Evolutionary conservation across 495 filamentous ascomycete genomes (phyloP).

Genomic region (Filosporella fistucella): DNA sequence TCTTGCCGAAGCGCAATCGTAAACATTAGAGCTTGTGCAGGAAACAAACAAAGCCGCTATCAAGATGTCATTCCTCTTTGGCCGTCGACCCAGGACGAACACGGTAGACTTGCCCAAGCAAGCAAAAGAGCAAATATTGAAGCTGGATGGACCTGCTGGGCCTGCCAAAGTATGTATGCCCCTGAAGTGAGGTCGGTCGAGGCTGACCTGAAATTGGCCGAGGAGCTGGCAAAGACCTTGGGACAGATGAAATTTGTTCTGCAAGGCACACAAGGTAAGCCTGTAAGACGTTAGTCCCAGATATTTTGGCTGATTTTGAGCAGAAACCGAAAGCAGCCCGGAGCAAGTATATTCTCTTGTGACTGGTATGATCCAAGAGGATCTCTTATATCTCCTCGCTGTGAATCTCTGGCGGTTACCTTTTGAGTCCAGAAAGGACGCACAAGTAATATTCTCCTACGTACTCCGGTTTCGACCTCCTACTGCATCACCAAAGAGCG

Average conservation of each 20-base stretch:
- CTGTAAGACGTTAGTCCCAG: conserved; percentile 7
- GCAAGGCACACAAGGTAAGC: conserved; percentile 57
- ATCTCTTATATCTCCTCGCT: conserved; percentile 79
- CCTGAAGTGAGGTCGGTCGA: neutral
- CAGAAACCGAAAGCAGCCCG: conserved; percentile 80
- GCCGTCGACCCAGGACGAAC: conserved; percentile 56
- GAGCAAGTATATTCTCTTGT: conserved; percentile 82
- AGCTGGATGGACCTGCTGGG: conserved; percentile 46
- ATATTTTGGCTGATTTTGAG: conserved; percentile 5
- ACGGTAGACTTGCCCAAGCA: conserved; percentile 45
- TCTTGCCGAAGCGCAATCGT: conserved; percentile 2
- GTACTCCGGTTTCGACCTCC: conserved; percentile 76
- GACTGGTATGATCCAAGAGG: conserved; percentile 75
- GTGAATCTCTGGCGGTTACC: conserved; percentile 74
- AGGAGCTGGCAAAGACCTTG: conserved; percentile 73
- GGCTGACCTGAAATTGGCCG: conserved; percentile 39
- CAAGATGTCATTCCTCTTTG: conserved; percentile 76
- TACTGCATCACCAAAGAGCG: conserved; percentile 46
- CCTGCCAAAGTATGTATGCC: conserved; percentile 41
- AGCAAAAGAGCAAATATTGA: conserved; percentile 48
- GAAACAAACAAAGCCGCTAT: neutral
- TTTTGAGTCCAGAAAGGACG: conserved; percentile 91
- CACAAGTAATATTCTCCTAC: conserved; percentile 85
- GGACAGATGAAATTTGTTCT: conserved; percentile 78
- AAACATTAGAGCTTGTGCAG: conserved; percentile 5